Percentiles rank a stretch among this genome's conserved stretches.
These are phyloP conservation scores for Populus tremula DNA, from an alignment of 345 rosid species.

Conservation along the genomic window DNA sequence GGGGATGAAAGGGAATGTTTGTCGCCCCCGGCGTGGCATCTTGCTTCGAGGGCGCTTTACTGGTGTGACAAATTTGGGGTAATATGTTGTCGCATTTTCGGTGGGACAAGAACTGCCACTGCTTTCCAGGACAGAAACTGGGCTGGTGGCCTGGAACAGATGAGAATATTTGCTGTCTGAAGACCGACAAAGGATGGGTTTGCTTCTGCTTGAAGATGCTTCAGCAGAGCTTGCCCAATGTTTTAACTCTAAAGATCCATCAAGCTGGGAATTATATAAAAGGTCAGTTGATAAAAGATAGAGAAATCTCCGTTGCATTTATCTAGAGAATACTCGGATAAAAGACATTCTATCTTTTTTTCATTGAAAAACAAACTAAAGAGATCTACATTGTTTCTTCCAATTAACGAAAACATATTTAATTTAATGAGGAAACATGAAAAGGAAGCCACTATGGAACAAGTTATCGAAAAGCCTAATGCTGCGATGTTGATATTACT, in stretches of 20 bases:
- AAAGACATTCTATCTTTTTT: not conserved
- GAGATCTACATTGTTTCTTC: too few species aligned
- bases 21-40: conserved; percentile 40
- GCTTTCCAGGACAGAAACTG: conserved; percentile 74
- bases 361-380: not conserved
- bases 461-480: not conserved
- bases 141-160: conserved; percentile 55
- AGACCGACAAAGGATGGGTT: conserved; percentile 23
- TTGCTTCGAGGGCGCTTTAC: conserved; percentile 79
- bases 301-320: not conserved
- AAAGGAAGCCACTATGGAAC: not conserved
- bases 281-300: not conserved
- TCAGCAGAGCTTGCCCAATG: conserved; percentile 31
- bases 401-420: not conserved
- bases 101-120: conserved; percentile 52
- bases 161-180: conserved; percentile 41
- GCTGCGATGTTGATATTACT: not conserved
- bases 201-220: conserved; percentile 37
- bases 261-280: conserved; percentile 25
- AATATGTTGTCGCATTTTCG: conserved; percentile 33
- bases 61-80: conserved; percentile 30
- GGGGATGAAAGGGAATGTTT: conserved; percentile 12
- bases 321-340: not conserved
- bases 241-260: conserved; percentile 32
- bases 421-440: not conserved